Conservation (phyloP, 2,329 filamentous ascomycete genomes). For the Pestalotiopsis sp. region DNA sequence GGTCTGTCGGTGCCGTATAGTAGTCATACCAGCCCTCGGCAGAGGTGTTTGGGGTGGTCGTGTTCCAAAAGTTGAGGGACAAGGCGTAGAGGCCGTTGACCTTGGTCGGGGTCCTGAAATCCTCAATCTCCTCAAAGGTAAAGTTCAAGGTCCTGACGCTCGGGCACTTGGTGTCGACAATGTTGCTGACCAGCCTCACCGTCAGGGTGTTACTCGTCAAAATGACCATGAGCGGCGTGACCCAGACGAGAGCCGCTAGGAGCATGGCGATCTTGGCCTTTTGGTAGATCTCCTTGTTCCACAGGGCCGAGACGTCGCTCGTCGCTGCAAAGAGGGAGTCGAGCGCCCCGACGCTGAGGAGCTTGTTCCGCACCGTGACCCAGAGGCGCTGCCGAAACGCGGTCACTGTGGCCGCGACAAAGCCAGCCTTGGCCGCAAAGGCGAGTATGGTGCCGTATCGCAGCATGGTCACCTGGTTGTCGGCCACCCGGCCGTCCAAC, state of each 20-base stretch:
- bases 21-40: constrained; percentile 33
- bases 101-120: constrained; percentile 31
- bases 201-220: constrained; percentile 37
- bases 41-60: constrained; percentile 20
- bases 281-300: constrained; percentile 30
- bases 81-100: constrained; percentile 27
- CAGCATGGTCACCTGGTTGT: constrained; percentile 37
- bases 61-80: constrained; percentile 33
- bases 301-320: constrained; percentile 29
- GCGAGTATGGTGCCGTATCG: constrained; percentile 39
- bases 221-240: constrained; percentile 37
- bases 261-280: constrained; percentile 33
- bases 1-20: constrained; percentile 24
- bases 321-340: constrained; percentile 35
- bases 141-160: constrained; percentile 34
- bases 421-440: constrained; percentile 38
- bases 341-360: constrained; percentile 27
- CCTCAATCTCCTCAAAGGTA: constrained; percentile 31
- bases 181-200: constrained; percentile 25
- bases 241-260: constrained; percentile 35
- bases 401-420: constrained; percentile 34
- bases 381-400: constrained; percentile 33
- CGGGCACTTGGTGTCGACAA: constrained; percentile 28
- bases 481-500: constrained; percentile 32
- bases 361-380: constrained; percentile 29